phyloP scores from a whole-genome alignment of 2,329 filamentous ascomycete species.

The Colletotrichum sojae region DNA sequence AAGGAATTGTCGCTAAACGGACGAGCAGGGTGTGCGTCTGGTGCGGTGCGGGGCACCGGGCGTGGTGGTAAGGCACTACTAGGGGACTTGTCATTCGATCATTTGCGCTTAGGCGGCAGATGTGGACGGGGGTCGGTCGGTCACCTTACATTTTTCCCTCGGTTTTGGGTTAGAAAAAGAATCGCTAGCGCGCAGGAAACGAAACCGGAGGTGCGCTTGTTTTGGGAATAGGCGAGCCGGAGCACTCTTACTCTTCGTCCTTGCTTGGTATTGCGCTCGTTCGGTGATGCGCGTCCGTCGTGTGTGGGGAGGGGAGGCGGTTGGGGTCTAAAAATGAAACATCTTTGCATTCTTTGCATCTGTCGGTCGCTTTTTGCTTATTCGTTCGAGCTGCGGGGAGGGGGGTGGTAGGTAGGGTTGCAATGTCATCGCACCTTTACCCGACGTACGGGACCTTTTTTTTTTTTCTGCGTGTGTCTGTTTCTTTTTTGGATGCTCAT shows the following conservation, averaged over 20 bases:
- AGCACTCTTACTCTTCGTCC: too few relatives aligned
- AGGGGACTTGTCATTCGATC: not conserved
- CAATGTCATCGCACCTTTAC: not conserved
- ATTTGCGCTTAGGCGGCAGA: conserved; percentile 17
- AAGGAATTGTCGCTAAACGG: conserved; percentile 12
- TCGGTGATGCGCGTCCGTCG: too few relatives aligned
- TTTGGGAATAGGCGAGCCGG: conserved; percentile 5
- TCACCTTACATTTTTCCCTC: too few relatives aligned
- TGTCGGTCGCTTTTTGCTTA: not conserved
- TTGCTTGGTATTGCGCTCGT: not conserved
- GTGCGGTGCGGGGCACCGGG: not conserved
- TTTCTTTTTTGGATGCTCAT: conserved; percentile 20
- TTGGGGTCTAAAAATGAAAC: conserved; percentile 38
- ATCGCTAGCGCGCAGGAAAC: too few relatives aligned
- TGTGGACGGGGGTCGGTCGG: conserved; percentile 2
- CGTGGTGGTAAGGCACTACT: not conserved
- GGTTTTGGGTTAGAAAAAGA: too few relatives aligned
- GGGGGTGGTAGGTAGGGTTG: not conserved
- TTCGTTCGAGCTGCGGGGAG: not conserved
- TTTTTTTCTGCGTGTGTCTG: not conserved
- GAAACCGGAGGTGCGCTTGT: conserved; percentile 13
- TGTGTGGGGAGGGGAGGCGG: not conserved
- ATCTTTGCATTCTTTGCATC: too few relatives aligned
- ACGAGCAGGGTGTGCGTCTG: conserved; percentile 22
- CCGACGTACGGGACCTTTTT: conserved; percentile 20